Conservation (phyloP, 1,284 basidiomycete genomes). For the Ceratobasidium sp. region DNA sequence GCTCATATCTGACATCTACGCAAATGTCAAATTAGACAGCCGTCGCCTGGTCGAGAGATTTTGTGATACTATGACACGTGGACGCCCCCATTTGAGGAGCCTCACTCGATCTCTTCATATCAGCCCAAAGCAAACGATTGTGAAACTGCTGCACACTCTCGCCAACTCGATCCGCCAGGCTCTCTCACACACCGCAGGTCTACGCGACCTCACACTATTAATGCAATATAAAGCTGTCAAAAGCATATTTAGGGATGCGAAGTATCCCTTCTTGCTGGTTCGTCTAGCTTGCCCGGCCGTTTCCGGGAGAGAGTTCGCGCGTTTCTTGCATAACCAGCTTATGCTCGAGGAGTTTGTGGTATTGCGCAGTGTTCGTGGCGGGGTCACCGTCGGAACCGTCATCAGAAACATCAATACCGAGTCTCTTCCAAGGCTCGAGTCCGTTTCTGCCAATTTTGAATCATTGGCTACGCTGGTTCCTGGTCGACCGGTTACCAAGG, state of each 20-base stretch:
- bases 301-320: conserved; percentile 3
- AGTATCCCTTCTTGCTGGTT: neutral
- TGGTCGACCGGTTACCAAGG: neutral
- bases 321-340: conserved; percentile 8
- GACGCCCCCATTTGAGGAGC: neutral
- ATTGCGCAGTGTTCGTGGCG: conserved; percentile 8
- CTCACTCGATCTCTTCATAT: conserved; percentile 2
- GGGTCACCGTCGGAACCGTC: conserved; percentile 15
- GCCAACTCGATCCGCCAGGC: conserved; percentile 14
- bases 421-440: neutral
- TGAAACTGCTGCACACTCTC: neutral
- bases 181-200: neutral
- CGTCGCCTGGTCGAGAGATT: conserved; percentile 17
- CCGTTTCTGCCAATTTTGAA: conserved; percentile 22
- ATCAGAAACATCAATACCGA: conserved; percentile 5
- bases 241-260: conserved; percentile 20
- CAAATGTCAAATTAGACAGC: neutral
- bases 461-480: conserved; percentile 3
- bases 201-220: conserved; percentile 12
- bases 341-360: conserved; percentile 16
- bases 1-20: conserved; percentile 4
- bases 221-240: conserved; percentile 24
- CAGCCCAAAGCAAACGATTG: neutral
- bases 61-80: conserved; percentile 6
- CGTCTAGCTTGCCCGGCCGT: conserved; percentile 8